Conservation (phyloP, 495 filamentous ascomycete genomes). For the Trichoderma orchidacearum region DNA sequence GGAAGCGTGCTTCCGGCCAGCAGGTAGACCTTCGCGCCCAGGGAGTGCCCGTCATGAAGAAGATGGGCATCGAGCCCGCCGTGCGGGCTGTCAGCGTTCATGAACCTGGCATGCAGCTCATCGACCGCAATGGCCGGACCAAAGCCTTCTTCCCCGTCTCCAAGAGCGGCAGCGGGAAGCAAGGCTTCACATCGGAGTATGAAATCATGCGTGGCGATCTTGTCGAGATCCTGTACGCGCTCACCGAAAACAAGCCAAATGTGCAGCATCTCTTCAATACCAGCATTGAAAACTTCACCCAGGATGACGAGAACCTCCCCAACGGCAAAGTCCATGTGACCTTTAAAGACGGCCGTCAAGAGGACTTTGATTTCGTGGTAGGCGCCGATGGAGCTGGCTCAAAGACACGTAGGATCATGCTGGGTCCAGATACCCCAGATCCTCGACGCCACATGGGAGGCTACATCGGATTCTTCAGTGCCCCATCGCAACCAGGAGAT, state of each 20-base stretch:
- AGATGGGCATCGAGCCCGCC: constrained; percentile 34
- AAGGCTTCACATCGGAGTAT: constrained; percentile 37
- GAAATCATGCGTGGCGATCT: constrained; percentile 44
- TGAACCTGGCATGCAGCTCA: constrained; percentile 30
- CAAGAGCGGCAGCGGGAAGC: constrained; percentile 22
- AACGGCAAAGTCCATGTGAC: constrained; percentile 14
- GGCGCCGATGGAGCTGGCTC: not conserved
- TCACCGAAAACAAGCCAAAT: constrained; percentile 18
- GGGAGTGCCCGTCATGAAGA: constrained; percentile 33
- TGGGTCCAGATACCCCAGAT: constrained; percentile 12
- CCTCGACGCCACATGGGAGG: constrained; percentile 12
- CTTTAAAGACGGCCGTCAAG: constrained; percentile 18
- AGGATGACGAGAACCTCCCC: constrained; percentile 5
- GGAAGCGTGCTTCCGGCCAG: constrained; percentile 33
- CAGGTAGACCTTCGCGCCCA: constrained; percentile 37
- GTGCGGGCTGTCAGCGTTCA: constrained; percentile 23
- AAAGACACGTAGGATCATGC: constrained; percentile 20
- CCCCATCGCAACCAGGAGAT: constrained; percentile 13
- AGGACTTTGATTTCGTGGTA: not conserved
- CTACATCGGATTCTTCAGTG: constrained; percentile 26
- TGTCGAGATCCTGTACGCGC: constrained; percentile 28
- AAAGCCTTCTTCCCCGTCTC: constrained; percentile 27
- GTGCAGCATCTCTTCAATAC: constrained; percentile 32
- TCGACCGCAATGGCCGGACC: constrained; percentile 19
- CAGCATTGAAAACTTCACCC: constrained; percentile 12